Conservation (phyloP, 176 grass and related monocot genomes). For the Rhynchospora pubera region DNA sequence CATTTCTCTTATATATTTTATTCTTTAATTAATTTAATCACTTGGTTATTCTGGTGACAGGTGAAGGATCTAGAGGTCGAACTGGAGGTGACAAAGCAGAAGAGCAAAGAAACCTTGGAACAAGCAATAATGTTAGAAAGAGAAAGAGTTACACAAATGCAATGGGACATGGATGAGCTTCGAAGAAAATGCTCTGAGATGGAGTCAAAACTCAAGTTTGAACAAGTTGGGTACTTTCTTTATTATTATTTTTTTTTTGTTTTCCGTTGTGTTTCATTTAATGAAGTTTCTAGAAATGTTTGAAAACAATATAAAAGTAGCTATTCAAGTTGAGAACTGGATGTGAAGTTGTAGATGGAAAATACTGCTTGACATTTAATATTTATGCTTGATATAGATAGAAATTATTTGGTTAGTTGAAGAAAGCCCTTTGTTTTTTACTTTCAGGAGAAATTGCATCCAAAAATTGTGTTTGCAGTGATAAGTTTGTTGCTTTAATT, state of each 20-base stretch:
- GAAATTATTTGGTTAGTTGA: neutral
- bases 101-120: conserved; percentile 75
- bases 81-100: conserved; percentile 84
- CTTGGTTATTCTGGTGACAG: conserved; percentile 36
- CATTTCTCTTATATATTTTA: neutral
- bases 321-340: too few relatives aligned
- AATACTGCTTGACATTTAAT: neutral
- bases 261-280: neutral
- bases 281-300: neutral
- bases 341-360: neutral
- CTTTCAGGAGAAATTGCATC: neutral
- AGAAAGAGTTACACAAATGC: conserved; percentile 88
- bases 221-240: conserved; percentile 45
- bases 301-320: neutral
- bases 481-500: neutral
- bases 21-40: neutral
- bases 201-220: conserved; percentile 58
- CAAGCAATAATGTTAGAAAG: conserved; percentile 79
- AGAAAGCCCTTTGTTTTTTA: neutral
- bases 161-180: conserved; percentile 99
- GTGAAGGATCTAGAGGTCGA: conserved; percentile 99
- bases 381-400: too few relatives aligned
- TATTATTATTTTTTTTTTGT: neutral
- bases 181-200: conserved; percentile 81
- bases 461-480: neutral